Percentiles rank a stretch among this genome's conserved stretches.
These are phyloP conservation scores for Pseudocercospora fijiensis DNA, from an alignment of 2,329 filamentous ascomycete genomes.

Conservation along the genomic window DNA sequence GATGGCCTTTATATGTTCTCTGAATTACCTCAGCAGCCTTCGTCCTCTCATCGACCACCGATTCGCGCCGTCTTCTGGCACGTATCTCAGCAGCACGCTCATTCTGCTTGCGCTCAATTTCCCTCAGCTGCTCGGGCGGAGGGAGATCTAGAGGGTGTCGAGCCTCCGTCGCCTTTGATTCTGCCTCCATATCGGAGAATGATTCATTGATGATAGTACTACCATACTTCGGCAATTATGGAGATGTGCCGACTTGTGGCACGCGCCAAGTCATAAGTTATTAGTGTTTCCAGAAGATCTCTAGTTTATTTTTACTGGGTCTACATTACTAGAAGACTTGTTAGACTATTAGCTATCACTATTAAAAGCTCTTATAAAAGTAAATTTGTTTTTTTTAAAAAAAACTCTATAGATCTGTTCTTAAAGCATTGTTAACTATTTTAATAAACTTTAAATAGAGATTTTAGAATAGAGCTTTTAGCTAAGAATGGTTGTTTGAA, in stretches of 20 bases:
- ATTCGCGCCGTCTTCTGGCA: constrained; percentile 18
- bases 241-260: background rate
- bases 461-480: no score
- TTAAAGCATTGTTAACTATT: no score
- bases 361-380: no score
- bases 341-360: no score
- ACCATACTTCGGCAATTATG: background rate
- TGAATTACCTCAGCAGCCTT: constrained; percentile 40
- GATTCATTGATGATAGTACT: background rate
- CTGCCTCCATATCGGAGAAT: constrained; percentile 1
- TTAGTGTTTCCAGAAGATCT: no score
- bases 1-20: constrained; percentile 75
- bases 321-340: no score
- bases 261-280: background rate
- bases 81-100: constrained; percentile 31
- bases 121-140: constrained; percentile 35
- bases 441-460: no score
- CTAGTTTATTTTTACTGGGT: no score
- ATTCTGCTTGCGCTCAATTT: constrained; percentile 39
- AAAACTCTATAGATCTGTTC: no score
- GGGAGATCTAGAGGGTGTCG: constrained; percentile 32
- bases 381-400: no score
- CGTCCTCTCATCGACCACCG: constrained; percentile 15
- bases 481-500: no score
- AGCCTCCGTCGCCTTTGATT: background rate